These are phyloP conservation scores for Kingdonia uniflora DNA, from an alignment of 164 flowering plant genomes.

Conservation along the genomic window DNA sequence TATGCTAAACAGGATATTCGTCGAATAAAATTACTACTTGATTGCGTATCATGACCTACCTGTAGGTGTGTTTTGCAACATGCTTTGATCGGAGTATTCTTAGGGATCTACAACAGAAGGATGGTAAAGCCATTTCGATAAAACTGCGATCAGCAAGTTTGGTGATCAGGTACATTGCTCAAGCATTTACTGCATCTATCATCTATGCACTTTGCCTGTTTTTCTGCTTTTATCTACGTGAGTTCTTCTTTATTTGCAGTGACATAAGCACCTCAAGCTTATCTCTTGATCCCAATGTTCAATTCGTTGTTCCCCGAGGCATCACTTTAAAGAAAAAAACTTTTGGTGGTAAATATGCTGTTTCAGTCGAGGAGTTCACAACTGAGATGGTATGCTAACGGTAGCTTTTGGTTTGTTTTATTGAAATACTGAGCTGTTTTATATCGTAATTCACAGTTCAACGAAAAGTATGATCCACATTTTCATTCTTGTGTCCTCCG, in stretches of 20 bases:
- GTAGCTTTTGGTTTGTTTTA: not conserved
- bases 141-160: slow-evolving; percentile 10
- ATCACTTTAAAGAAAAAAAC: slow-evolving; percentile 16
- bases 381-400: slow-evolving; percentile 17
- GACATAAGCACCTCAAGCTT: slow-evolving; percentile 15
- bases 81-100: slow-evolving; percentile 26
- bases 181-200: not conserved
- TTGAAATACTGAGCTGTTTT: no score
- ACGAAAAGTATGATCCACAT: no score
- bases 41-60: no score
- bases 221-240: slow-evolving; percentile 2
- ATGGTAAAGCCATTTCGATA: slow-evolving; percentile 21
- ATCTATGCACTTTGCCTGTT: not conserved
- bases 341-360: slow-evolving; percentile 25
- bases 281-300: slow-evolving; percentile 9
- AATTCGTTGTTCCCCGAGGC: slow-evolving; percentile 13
- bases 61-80: slow-evolving; percentile 27
- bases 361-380: slow-evolving; percentile 26
- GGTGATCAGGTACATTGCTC: slow-evolving; percentile 16
- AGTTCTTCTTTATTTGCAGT: slow-evolving; percentile 13
- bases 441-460: no score
- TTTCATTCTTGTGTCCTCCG: no score
- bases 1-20: no score
- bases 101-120: slow-evolving; percentile 18
- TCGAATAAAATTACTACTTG: no score